Conservation (phyloP, 192 early-diverging fungal genomes). For the Backusella morwellensis region DNA sequence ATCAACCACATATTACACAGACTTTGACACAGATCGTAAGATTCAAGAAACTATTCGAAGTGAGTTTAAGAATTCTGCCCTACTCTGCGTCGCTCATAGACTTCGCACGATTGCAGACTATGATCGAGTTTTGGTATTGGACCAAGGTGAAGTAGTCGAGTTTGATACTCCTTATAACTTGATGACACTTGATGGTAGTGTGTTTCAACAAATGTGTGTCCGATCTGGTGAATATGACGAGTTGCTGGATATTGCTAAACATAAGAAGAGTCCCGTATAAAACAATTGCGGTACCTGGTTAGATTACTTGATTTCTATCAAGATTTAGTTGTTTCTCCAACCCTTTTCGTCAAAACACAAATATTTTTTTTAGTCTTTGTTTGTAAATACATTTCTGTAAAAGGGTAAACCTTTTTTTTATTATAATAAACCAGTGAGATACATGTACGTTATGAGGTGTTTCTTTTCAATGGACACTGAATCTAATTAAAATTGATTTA, state of each 20-base stretch:
- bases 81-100: constrained; percentile 90
- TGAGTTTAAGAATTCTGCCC: constrained; percentile 68
- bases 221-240: constrained; percentile 78
- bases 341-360: not conserved
- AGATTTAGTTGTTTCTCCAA: not conserved
- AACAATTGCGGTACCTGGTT: not conserved
- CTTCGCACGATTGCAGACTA: constrained; percentile 82
- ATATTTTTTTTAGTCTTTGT: not conserved
- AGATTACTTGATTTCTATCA: not conserved
- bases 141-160: constrained; percentile 74
- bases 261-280: constrained; percentile 1
- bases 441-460: no score
- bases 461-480: no score
- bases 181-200: constrained; percentile 54
- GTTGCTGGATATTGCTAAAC: constrained; percentile 62
- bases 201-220: constrained; percentile 79
- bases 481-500: no score
- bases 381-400: not conserved
- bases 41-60: constrained; percentile 83
- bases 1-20: not conserved
- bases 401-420: not conserved
- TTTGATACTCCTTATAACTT: constrained; percentile 76
- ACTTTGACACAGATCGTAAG: constrained; percentile 78
- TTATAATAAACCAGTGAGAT: not conserved
- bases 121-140: constrained; percentile 80